Conservation (phyloP, 495 filamentous ascomycete genomes). For the Talaromyces wortmannii region DNA sequence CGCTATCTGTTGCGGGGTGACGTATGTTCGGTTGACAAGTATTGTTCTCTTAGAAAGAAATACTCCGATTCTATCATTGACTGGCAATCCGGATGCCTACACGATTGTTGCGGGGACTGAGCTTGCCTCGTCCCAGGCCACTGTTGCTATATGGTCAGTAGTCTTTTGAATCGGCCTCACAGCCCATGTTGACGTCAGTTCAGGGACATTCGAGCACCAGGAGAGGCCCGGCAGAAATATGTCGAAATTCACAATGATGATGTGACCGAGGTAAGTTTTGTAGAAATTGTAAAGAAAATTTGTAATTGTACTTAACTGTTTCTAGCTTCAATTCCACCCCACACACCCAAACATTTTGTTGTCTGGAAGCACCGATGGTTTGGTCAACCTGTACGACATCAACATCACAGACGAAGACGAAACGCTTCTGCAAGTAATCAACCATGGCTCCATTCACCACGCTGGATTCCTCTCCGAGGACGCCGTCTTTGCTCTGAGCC, state of each 20-base stretch:
- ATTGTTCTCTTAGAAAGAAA: conserved; percentile 27
- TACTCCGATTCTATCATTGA: conserved; percentile 61
- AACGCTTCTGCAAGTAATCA: conserved; percentile 76
- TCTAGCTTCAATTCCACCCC: conserved; percentile 67
- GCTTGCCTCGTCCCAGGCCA: conserved; percentile 62
- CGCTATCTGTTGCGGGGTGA: conserved; percentile 2
- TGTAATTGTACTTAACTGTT: not conserved
- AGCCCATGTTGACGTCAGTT: conserved; percentile 14
- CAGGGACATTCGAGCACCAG: conserved; percentile 63
- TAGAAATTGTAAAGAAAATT: not conserved
- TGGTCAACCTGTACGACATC: conserved; percentile 80
- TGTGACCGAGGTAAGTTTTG: conserved; percentile 61
- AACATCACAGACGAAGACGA: conserved; percentile 76
- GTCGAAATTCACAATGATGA: conserved; percentile 89
- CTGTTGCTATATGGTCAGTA: conserved; percentile 66
- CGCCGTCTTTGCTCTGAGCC: conserved; percentile 67
- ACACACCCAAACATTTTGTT: conserved; percentile 56
- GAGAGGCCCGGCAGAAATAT: conserved; percentile 52
- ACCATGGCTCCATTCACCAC: conserved; percentile 82
- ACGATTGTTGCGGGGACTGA: conserved; percentile 74
- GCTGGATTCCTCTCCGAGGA: conserved; percentile 68
- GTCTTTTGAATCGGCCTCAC: not conserved
- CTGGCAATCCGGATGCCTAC: conserved; percentile 49
- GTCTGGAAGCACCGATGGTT: conserved; percentile 86
- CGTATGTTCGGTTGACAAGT: not conserved